Base-by-base conservation (phyloP, 176 grass and related monocot species). In the Triticum monococcum region DNA sequence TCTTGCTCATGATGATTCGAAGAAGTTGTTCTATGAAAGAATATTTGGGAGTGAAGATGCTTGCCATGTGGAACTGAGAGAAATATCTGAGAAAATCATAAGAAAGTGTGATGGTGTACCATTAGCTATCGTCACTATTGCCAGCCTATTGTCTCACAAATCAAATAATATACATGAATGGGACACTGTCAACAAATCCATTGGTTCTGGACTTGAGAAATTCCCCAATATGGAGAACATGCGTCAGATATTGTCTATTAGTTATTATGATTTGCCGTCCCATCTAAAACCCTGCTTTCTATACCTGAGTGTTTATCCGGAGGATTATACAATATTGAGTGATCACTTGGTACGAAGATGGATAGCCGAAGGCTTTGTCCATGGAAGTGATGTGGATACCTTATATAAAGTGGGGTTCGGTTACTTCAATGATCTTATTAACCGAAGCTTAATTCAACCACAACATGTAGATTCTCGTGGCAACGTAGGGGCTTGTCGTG, bases 291-390 rank as follows among this genome's bases (percentile, higher is more conserved):
- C 52, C 2, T 56, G 17, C 7, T 56, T 56, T 56, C 52, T 56
- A 1, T 87, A 87, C 67, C 22, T 87, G 66, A 57, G 60, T 82
- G 14, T 82, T 30, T 87, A 57, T 76, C 86, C 79, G 5, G 79
- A 87, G 43, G 79, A 87, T 87, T 66, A 87, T 18, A 66, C 2
- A n/a, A 87, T 87, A 41, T 28, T 22, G 9, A 59, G 4, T n/a
- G 10, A 57, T 68, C 59, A 67, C 13, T 67, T 87, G 45, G 36
- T 75, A 57, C n/a, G 70, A 20, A 43, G 69, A 82, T 87, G 86
- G 86, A 56, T 56, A 20, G 6, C 52, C 2, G 52, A 56, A 56
- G 52, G 52, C 52, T 1, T 56, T 56, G 6, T 56, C 52, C 52
- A 56, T 56, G 52, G 52, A 56, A 56, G 52, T 56, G 52, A 56